Evolutionary conservation across 352 stramenopile genomes (phyloP).

Genomic region (Phytopythium boreale): DNA sequence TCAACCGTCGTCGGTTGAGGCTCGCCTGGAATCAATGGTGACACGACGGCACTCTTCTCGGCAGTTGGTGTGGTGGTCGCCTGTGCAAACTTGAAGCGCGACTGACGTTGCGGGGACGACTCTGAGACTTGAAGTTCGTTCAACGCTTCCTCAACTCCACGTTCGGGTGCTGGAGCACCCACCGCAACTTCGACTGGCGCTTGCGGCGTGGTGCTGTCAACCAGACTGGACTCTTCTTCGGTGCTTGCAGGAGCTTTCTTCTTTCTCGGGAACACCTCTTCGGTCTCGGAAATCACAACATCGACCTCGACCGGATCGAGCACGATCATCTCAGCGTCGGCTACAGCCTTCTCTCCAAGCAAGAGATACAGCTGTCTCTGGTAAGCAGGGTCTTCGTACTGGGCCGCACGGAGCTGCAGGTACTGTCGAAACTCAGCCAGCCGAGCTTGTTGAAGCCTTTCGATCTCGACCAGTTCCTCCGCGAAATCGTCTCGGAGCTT

Average conservation of each 20-base stretch:
- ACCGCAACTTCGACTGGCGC: neutral
- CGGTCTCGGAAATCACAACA: conserved; percentile 49
- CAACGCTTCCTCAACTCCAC: conserved; percentile 10
- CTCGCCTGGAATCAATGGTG: neutral
- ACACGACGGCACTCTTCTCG: neutral
- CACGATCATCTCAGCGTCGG: conserved; percentile 49
- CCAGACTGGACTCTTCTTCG: neutral
- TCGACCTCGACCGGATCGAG: conserved; percentile 45
- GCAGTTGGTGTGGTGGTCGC: neutral
- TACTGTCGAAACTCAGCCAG: conserved; percentile 66
- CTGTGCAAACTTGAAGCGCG: conserved; percentile 12
- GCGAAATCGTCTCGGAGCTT: conserved; percentile 59
- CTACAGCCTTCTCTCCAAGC: conserved; percentile 27
- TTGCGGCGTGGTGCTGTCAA: neutral
- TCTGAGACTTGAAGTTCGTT: conserved; percentile 10
- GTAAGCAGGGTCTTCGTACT: conserved; percentile 39
- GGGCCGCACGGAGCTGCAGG: conserved; percentile 34
- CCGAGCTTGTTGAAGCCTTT: conserved; percentile 43
- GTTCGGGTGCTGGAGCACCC: neutral
- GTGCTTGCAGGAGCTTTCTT: conserved; percentile 11
- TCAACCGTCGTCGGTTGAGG: neutral
- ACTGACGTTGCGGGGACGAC: conserved; percentile 4
- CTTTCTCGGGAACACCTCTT: conserved; percentile 52
- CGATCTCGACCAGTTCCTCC: conserved; percentile 56
- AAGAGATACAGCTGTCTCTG: conserved; percentile 40